A percentile compares a stretch with the other conserved stretches of the same genome.
These are phyloP conservation scores for Epichloe festucae DNA, from an alignment of 2,329 filamentous ascomycete species.

Conservation along the genomic window DNA sequence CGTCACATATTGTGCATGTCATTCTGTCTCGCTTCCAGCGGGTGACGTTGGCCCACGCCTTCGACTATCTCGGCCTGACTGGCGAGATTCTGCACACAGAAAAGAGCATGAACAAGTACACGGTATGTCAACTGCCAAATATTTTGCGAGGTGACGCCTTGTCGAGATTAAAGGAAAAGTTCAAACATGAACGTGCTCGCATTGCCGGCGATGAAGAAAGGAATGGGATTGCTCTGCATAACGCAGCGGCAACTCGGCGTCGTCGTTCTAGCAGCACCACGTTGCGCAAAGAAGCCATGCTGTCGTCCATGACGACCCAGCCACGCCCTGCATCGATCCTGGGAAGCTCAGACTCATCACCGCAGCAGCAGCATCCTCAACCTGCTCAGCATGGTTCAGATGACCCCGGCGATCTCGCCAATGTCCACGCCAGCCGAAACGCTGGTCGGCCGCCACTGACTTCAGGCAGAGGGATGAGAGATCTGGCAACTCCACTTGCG, in stretches of 20 bases:
- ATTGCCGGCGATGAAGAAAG: slow-evolving; percentile 62
- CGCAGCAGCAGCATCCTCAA: slow-evolving; percentile 27
- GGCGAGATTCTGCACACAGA: slow-evolving; percentile 88
- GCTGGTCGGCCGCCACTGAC: slow-evolving; percentile 30
- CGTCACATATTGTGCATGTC: slow-evolving; percentile 93
- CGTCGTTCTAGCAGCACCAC: slow-evolving; percentile 61
- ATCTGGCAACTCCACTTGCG: slow-evolving; percentile 32
- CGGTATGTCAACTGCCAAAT: slow-evolving; percentile 81
- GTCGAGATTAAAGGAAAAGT: slow-evolving; percentile 83
- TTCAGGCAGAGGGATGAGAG: slow-evolving; percentile 13
- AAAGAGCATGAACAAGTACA: slow-evolving; percentile 86
- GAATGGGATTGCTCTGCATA: slow-evolving; percentile 93
- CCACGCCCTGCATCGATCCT: slow-evolving; percentile 31
- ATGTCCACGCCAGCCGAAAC: slow-evolving; percentile 56
- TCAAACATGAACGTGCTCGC: slow-evolving; percentile 70
- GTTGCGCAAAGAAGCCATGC: slow-evolving; percentile 64
- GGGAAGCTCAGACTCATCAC: slow-evolving; percentile 22
- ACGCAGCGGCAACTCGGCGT: slow-evolving; percentile 51
- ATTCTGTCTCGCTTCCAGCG: slow-evolving; percentile 89
- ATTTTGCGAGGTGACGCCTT: slow-evolving; percentile 74
- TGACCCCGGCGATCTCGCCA: slow-evolving; percentile 67
- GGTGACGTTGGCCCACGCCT: slow-evolving; percentile 87
- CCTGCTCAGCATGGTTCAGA: slow-evolving; percentile 32
- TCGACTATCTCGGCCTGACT: slow-evolving; percentile 85
- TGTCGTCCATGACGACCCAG: slow-evolving; percentile 48